Percentiles rank a stretch among this genome's conserved stretches.
These are phyloP conservation scores for Apiotrichum domesticum DNA, from an alignment of 1,284 basidiomycete species.

Conservation along the genomic window DNA sequence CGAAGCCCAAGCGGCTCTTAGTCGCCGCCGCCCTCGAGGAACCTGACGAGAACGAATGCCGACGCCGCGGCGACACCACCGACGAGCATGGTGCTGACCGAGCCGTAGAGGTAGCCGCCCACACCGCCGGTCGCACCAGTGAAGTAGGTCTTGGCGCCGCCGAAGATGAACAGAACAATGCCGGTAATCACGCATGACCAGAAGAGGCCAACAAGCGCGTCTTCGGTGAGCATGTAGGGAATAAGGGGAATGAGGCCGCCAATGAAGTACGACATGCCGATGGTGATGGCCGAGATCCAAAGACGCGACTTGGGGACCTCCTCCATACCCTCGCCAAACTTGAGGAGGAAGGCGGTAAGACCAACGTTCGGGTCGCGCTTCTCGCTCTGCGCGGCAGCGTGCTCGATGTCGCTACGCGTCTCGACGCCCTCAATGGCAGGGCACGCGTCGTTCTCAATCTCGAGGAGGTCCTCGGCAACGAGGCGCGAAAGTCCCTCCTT, in stretches of 20 bases:
- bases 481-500: slow-evolving; percentile 71
- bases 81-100: slow-evolving; percentile 78
- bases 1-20: too few relatives aligned
- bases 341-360: slow-evolving; percentile 81
- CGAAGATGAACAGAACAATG: slow-evolving; percentile 78
- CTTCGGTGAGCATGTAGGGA: slow-evolving; percentile 80
- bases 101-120: slow-evolving; percentile 70
- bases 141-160: slow-evolving; percentile 79
- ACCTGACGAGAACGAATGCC: slow-evolving; percentile 76
- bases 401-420: slow-evolving; percentile 56
- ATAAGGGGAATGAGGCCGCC: slow-evolving; percentile 82
- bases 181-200: slow-evolving; percentile 60
- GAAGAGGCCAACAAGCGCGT: slow-evolving; percentile 46
- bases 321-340: slow-evolving; percentile 86
- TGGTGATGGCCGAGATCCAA: slow-evolving; percentile 85
- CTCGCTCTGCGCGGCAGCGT: slow-evolving; percentile 54
- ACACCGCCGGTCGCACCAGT: slow-evolving; percentile 64
- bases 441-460: slow-evolving; percentile 54
- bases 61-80: slow-evolving; percentile 81
- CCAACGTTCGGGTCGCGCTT: slow-evolving; percentile 55
- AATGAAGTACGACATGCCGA: slow-evolving; percentile 69
- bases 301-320: slow-evolving; percentile 65
- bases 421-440: slow-evolving; percentile 24
- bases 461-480: slow-evolving; percentile 67
- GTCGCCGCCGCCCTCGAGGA: slow-evolving; percentile 53